Evolutionary conservation across 1,139 yeast species (phyloP), one percentile per base, ranked within the genome.

Genomic region (Blastobotrys capitulatus): DNA sequence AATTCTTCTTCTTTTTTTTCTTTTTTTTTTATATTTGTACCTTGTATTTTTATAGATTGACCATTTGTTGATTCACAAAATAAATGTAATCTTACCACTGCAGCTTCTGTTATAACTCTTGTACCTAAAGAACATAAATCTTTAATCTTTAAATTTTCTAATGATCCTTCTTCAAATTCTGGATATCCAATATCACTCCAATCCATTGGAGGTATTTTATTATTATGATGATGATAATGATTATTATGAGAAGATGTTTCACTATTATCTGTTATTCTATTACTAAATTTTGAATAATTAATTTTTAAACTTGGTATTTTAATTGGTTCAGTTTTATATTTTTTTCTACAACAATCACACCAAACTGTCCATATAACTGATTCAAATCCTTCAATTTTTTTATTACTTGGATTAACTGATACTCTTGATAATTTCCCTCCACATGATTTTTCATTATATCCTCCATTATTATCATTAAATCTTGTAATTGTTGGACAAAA

Each of bases 151-250:
- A 29, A 29, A 10, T 29, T 29, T 29, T 10, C 12, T 13, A 29
- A 29, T 29, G 32, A 29, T 6, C 32, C 32, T 12, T 29, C 32
- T 15, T 42, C 38, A n/a, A 42, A 34, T 18, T 42, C 45, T 22
- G 38, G 38, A 19, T 32, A 42, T 32, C 45, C 45, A 2, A 29
- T n/a, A 10, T n/a, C 31, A 2, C 16, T 4, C 45, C 45, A 42
- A 12, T 42, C 26, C 15, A 42, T 34, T n/a, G 31, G 26, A 19
- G 45, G 45, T 12, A 20, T 7, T 20, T 3, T 36, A 6, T 4
- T 20, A 36, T 6, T 29, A 29, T 29, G 5, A 29, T 29, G 5
- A 22, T 22, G 4, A 22, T 22, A 7, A 22, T 22, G 4, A 22
- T 22, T 7, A 7, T 22, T n/a, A n/a, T n/a, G n/a, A n/a, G n/a